Percentiles rank a stretch among this genome's conserved stretches.
These are phyloP conservation scores for Xylaria scruposa DNA, from an alignment of 495 filamentous ascomycete species.

Conservation along the genomic window DNA sequence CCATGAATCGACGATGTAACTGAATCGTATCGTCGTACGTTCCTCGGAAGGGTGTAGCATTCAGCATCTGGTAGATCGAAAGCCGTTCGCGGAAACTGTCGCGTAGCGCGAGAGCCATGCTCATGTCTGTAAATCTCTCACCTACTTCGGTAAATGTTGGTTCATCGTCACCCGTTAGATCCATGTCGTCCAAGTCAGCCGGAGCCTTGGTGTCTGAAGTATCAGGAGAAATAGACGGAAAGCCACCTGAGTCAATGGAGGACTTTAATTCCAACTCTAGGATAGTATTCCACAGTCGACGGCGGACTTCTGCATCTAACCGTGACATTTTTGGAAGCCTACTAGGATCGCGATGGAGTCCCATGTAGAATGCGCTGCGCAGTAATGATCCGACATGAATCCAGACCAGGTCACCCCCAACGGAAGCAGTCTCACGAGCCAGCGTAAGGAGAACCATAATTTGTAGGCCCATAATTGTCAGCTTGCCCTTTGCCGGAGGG, in stretches of 20 bases:
- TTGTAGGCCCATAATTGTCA: constrained; percentile 63
- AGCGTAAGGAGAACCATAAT: constrained; percentile 66
- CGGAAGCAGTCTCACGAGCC: constrained; percentile 60
- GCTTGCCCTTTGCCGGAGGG: constrained; percentile 58
- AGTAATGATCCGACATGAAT: constrained; percentile 63
- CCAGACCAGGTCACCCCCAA: constrained; percentile 65
- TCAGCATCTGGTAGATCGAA: constrained; percentile 54
- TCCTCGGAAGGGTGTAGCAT: constrained; percentile 48
- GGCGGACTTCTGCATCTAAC: constrained; percentile 68
- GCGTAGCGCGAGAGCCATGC: constrained; percentile 53
- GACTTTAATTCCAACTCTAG: constrained; percentile 62
- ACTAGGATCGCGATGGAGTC: constrained; percentile 65
- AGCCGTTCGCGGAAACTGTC: constrained; percentile 55
- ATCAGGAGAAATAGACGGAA: constrained; percentile 54
- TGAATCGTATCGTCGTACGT: constrained; percentile 42
- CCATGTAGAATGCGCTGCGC: constrained; percentile 65
- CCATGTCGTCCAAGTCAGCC: constrained; percentile 55
- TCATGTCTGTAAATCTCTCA: constrained; percentile 52
- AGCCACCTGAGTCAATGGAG: constrained; percentile 60
- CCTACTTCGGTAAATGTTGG: constrained; percentile 29
- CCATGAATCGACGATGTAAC: constrained; percentile 47
- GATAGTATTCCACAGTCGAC: constrained; percentile 72
- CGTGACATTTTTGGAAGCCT: constrained; percentile 47
- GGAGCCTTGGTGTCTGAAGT: constrained; percentile 56
- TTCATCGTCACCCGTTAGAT: constrained; percentile 34